These are phyloP conservation scores for Tulasnella sp. DNA, from an alignment of 768 basidiomycete genomes.

Conservation along the genomic window DNA sequence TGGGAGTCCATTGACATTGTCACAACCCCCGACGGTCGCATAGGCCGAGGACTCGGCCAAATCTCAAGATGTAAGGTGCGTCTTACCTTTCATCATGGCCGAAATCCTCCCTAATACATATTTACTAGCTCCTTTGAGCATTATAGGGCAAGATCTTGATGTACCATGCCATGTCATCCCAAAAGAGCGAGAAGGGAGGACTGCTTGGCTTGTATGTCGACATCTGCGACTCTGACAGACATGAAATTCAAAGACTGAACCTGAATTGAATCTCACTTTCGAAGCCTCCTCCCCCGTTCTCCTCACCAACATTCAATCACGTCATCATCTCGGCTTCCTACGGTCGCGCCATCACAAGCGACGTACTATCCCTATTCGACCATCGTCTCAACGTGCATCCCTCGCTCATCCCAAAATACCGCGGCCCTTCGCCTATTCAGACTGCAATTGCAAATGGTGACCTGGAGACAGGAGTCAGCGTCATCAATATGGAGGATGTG, in stretches of 20 bases:
- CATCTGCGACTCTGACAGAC: conserved; percentile 35
- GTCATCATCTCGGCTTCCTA: conserved; percentile 84
- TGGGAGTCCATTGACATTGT: conserved; percentile 61
- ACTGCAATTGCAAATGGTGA: conserved; percentile 63
- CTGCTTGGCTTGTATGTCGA: conserved; percentile 46
- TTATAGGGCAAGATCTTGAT: conserved; percentile 41
- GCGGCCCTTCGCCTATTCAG: conserved; percentile 90
- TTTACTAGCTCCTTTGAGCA: conserved; percentile 56
- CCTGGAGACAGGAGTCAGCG: conserved; percentile 62
- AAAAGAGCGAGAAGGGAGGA: conserved; percentile 35
- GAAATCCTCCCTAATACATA: not conserved
- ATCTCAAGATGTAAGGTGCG: conserved; percentile 44
- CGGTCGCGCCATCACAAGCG: conserved; percentile 65
- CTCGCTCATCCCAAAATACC: conserved; percentile 72
- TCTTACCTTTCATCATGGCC: too few species aligned
- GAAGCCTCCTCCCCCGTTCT: conserved; percentile 37
- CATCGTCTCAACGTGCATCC: conserved; percentile 82
- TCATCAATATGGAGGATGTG: conserved; percentile 63
- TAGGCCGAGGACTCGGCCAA: conserved; percentile 50
- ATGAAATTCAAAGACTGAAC: not conserved
- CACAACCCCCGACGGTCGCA: conserved; percentile 57
- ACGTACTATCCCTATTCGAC: conserved; percentile 52
- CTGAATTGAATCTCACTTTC: conserved; percentile 21
- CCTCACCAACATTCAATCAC: conserved; percentile 31
- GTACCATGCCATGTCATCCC: conserved; percentile 57